Evolutionary conservation across 371 early-diverging fungal species (phyloP).

Genomic region (Mucor lusitanicus): DNA sequence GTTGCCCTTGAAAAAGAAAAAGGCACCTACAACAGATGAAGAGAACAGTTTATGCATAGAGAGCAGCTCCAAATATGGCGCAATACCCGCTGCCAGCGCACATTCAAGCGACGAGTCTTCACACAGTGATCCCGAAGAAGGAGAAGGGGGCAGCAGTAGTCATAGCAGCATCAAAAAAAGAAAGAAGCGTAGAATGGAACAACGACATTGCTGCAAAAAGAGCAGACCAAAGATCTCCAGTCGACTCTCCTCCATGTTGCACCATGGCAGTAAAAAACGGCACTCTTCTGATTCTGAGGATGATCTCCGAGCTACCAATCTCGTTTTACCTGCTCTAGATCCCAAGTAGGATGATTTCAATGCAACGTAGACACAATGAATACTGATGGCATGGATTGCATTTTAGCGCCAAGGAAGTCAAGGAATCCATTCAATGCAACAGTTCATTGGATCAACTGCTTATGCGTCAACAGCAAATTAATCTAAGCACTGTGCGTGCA

Average conservation of each 20-base stretch:
- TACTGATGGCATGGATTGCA: not conserved
- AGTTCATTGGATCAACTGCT: slow-evolving; percentile 19
- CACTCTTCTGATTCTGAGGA: slow-evolving; percentile 9
- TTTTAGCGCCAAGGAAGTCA: slow-evolving; percentile 26
- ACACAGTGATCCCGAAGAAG: slow-evolving; percentile 11
- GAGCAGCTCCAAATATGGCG: not conserved
- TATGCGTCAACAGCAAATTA: slow-evolving; percentile 22
- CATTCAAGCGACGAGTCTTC: slow-evolving; percentile 13
- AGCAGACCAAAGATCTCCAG: slow-evolving; percentile 5
- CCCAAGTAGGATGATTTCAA: slow-evolving; percentile 18
- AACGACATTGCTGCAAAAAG: slow-evolving; percentile 14
- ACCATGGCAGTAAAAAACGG: not conserved
- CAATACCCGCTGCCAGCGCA: not conserved
- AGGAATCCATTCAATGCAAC: slow-evolving; percentile 3
- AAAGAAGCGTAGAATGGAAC: slow-evolving; percentile 19
- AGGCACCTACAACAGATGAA: slow-evolving; percentile 3
- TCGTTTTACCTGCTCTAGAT: slow-evolving; percentile 38
- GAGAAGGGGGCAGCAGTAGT: slow-evolving; percentile 4
- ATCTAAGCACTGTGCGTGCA: slow-evolving; percentile 31
- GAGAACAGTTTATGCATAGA: slow-evolving; percentile 19
- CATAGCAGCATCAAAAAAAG: slow-evolving; percentile 9
- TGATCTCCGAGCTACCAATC: slow-evolving; percentile 11
- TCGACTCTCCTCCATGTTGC: slow-evolving; percentile 9
- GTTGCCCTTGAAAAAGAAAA: not conserved
- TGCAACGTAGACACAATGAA: not conserved